phyloP scores from a whole-genome alignment of 495 filamentous ascomycete genomes.

The Penicillium chermesinum region DNA sequence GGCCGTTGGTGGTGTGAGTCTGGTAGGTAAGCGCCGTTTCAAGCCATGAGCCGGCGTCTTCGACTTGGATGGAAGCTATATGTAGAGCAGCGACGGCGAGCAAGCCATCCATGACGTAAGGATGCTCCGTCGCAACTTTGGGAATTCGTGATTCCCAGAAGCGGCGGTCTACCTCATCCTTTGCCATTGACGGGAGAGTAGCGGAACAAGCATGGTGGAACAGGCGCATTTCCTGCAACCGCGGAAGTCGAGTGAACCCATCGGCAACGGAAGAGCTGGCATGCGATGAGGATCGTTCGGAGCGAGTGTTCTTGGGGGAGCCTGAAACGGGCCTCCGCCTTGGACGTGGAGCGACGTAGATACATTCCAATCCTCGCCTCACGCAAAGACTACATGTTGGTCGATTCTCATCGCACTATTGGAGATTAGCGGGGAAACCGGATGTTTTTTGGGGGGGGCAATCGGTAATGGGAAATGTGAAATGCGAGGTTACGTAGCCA shows the following conservation, averaged over 20 bases:
- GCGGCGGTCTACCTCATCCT: slow-evolving; percentile 4
- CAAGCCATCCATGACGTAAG: slow-evolving; percentile 9
- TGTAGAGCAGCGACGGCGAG: slow-evolving; percentile 11
- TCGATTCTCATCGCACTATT: slow-evolving; percentile 9
- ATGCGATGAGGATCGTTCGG: slow-evolving; percentile 1
- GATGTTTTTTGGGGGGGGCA: background rate
- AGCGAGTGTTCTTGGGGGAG: background rate
- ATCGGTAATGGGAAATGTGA: background rate
- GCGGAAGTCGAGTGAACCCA: background rate
- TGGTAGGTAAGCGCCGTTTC: slow-evolving; percentile 11
- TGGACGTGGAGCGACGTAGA: slow-evolving; percentile 8
- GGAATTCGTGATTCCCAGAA: slow-evolving; percentile 10
- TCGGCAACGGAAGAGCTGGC: background rate
- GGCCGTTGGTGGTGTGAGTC: slow-evolving; percentile 4
- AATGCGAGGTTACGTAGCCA: background rate
- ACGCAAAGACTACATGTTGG: slow-evolving; percentile 11
- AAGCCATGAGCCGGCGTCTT: slow-evolving; percentile 1
- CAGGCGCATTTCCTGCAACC: slow-evolving; percentile 11
- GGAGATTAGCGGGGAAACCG: background rate
- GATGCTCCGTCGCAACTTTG: slow-evolving; percentile 5
- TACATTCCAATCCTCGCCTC: slow-evolving; percentile 7
- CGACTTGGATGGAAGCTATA: slow-evolving; percentile 5
- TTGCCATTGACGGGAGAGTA: slow-evolving; percentile 6
- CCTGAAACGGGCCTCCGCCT: slow-evolving; percentile 3
- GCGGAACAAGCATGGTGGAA: slow-evolving; percentile 4